These are phyloP conservation scores for Myrica gale DNA, from an alignment of 306 rosid genomes.

Conservation along the genomic window DNA sequence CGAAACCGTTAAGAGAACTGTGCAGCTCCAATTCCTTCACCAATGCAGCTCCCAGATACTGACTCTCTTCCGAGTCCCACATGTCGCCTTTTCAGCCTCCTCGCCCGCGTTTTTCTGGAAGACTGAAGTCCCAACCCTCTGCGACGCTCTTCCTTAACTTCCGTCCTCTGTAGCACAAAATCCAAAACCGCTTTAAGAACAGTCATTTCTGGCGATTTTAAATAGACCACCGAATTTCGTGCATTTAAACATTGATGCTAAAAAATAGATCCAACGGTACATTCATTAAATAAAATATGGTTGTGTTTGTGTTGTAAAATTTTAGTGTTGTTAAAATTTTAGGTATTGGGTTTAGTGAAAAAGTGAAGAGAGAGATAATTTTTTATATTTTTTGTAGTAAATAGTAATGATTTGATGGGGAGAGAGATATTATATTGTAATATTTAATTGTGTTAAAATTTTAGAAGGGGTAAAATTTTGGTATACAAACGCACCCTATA, in stretches of 20 bases:
- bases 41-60: background rate
- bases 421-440: no score
- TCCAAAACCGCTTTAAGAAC: slow-evolving; percentile 13
- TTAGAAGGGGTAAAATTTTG: no score
- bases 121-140: slow-evolving; percentile 13
- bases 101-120: background rate
- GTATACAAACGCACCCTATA: no score
- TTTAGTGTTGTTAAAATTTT: no score
- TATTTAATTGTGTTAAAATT: no score
- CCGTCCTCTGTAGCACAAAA: slow-evolving; percentile 23
- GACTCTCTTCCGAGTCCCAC: background rate
- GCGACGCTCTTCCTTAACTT: slow-evolving; percentile 16
- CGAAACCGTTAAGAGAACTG: slow-evolving; percentile 18
- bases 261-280: slow-evolving; percentile 16
- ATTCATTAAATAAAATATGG: slow-evolving; percentile 10
- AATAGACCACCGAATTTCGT: slow-evolving; percentile 3
- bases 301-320: no score
- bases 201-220: background rate
- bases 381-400: no score
- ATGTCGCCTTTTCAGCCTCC: slow-evolving; percentile 15
- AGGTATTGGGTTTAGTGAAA: no score
- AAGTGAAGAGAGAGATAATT: no score
- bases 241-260: slow-evolving; percentile 19
- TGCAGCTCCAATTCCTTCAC: slow-evolving; percentile 7
- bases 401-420: no score